These are phyloP conservation scores for Paraconiothyrium sp. DNA, from an alignment of 2,329 filamentous ascomycete genomes.

Conservation along the genomic window DNA sequence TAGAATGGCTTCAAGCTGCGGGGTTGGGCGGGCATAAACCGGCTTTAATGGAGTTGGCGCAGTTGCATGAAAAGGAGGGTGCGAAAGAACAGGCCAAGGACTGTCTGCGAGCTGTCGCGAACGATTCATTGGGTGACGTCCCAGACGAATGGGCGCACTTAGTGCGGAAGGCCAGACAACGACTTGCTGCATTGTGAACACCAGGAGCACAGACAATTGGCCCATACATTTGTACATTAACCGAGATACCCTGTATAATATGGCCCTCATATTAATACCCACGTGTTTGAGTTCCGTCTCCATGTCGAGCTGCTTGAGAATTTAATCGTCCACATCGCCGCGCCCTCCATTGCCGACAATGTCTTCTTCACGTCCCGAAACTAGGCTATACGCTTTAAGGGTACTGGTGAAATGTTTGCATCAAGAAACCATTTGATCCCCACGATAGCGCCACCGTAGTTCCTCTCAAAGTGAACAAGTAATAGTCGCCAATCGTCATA, in stretches of 20 bases:
- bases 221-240: background rate
- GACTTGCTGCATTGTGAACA: constrained; percentile 23
- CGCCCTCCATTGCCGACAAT: background rate
- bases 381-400: too few species aligned
- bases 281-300: background rate
- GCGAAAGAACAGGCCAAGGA: constrained; percentile 26
- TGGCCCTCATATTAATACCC: background rate
- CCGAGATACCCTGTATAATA: constrained; percentile 7
- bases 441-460: too few species aligned
- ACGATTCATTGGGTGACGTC: constrained; percentile 24
- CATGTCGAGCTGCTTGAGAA: background rate
- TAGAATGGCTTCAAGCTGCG: constrained; percentile 45
- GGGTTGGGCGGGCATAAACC: constrained; percentile 40
- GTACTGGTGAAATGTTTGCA: too few species aligned
- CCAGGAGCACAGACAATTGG: background rate
- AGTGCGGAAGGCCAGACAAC: constrained; percentile 33
- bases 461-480: too few species aligned
- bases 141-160: constrained; percentile 40
- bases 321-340: background rate
- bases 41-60: constrained; percentile 36
- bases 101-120: constrained; percentile 27
- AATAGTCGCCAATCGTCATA: too few species aligned
- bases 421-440: too few species aligned
- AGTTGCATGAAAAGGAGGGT: constrained; percentile 27
- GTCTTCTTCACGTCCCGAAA: too few species aligned